A percentile compares a stretch with the other conserved stretches of the same genome.
These are phyloP conservation scores for Aspergillus glaucus DNA, from an alignment of 2,329 filamentous ascomycete genomes.

Conservation along the genomic window DNA sequence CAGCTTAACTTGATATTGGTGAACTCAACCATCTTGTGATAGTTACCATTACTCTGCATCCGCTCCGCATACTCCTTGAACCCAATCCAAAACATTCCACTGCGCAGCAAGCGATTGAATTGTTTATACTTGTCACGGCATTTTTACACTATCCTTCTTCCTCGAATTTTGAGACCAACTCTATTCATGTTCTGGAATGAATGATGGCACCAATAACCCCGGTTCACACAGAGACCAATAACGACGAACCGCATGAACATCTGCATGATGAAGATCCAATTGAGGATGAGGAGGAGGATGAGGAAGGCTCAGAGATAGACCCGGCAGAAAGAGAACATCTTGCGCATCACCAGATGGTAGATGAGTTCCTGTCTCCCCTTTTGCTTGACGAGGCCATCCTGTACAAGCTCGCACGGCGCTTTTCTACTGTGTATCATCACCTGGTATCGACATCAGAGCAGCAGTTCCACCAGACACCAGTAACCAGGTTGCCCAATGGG, in stretches of 20 bases:
- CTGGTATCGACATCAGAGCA: slow-evolving; percentile 40
- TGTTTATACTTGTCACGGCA: too few species aligned
- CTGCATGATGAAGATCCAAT: slow-evolving; percentile 22
- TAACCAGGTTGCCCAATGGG: slow-evolving; percentile 43
- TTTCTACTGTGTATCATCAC: slow-evolving; percentile 39
- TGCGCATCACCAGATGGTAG: slow-evolving; percentile 29
- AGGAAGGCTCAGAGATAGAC: slow-evolving; percentile 22
- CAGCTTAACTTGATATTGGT: too few species aligned
- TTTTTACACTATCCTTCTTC: background rate
- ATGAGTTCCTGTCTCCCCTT: slow-evolving; percentile 38
- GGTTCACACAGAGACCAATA: slow-evolving; percentile 17
- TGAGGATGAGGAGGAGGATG: slow-evolving; percentile 31
- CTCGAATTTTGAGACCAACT: too few species aligned
- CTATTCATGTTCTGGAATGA: too few species aligned
- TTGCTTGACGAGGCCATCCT: slow-evolving; percentile 36
- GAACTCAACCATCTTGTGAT: too few species aligned
- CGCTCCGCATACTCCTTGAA: too few species aligned
- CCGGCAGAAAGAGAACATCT: slow-evolving; percentile 22
- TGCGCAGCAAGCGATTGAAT: too few species aligned
- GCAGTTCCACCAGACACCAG: slow-evolving; percentile 43
- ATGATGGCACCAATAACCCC: slow-evolving; percentile 21
- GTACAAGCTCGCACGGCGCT: slow-evolving; percentile 42
- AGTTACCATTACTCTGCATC: too few species aligned
- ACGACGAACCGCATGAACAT: slow-evolving; percentile 19
- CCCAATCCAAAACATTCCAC: too few species aligned